A percentile compares a stretch with the other conserved stretches of the same genome.
Conservation (phyloP, 1,139 yeast genomes). For the Candida freyschussii region DNA sequence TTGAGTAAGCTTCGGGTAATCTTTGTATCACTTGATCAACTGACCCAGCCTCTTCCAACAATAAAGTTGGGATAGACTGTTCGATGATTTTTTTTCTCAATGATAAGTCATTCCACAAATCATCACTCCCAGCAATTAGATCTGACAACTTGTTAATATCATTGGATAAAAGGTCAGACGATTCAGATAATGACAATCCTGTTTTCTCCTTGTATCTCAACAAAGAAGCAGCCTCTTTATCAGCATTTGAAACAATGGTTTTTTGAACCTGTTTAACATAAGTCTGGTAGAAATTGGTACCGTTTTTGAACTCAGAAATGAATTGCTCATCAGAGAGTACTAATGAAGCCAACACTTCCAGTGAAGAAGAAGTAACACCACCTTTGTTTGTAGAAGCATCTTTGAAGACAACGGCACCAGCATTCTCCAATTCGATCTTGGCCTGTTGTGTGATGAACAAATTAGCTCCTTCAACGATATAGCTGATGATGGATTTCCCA, state of each 20-base stretch:
- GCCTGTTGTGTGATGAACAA: conserved; percentile 93
- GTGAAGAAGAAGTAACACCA: conserved; percentile 95
- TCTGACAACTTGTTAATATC: conserved; percentile 88
- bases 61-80: conserved; percentile 74
- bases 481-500: conserved; percentile 76
- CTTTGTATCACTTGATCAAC: conserved; percentile 64
- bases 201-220: conserved; percentile 59
- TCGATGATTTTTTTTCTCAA: conserved; percentile 73
- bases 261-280: conserved; percentile 83
- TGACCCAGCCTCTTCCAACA: conserved; percentile 71
- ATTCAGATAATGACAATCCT: conserved; percentile 62
- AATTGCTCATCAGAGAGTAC: conserved; percentile 86
- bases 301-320: conserved; percentile 42
- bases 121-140: conserved; percentile 77
- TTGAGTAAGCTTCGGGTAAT: conserved; percentile 84
- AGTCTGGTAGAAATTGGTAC: conserved; percentile 71
- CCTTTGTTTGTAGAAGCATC: conserved; percentile 98
- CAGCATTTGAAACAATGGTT: conserved; percentile 72
- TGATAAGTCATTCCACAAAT: conserved; percentile 78
- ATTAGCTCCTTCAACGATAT: conserved; percentile 96
- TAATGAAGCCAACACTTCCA: conserved; percentile 92
- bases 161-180: conserved; percentile 80
- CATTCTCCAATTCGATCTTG: conserved; percentile 75
- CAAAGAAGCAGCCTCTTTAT: conserved; percentile 77
- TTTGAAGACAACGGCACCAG: conserved; percentile 83